A percentile compares a stretch with the other conserved stretches of the same genome.
phyloP scores from a whole-genome alignment of 2,329 filamentous ascomycete species.

The Erysiphe pulchra region DNA sequence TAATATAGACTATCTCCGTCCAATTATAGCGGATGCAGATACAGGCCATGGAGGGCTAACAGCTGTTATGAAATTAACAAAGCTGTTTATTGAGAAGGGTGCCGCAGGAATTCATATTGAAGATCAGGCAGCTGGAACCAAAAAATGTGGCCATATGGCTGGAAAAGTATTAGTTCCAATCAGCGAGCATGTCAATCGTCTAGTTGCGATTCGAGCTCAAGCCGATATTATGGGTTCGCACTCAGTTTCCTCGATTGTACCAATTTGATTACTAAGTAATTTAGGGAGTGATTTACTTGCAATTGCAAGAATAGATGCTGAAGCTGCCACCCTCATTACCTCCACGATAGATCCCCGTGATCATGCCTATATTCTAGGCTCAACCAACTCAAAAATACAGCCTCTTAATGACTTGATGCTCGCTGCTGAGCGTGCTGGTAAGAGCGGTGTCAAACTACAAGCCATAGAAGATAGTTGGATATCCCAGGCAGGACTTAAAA shows the following conservation, averaged over 20 bases:
- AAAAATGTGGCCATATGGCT: constrained; percentile 99
- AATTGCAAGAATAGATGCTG: constrained; percentile 85
- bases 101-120: constrained; percentile 97
- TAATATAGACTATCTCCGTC: constrained; percentile 81
- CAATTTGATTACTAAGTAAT: constrained; percentile 3
- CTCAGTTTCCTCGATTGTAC: no score
- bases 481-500: constrained; percentile 50
- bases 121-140: constrained; percentile 91
- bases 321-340: constrained; percentile 91
- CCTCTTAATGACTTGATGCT: constrained; percentile 81
- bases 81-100: constrained; percentile 89
- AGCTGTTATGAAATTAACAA: constrained; percentile 98
- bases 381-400: constrained; percentile 62
- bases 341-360: constrained; percentile 90
- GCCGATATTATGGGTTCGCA: constrained; percentile 81
- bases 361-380: constrained; percentile 76
- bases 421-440: constrained; percentile 58
- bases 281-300: constrained; percentile 60
- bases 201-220: constrained; percentile 89
- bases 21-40: constrained; percentile 90
- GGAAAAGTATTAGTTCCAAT: constrained; percentile 95
- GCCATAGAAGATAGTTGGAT: constrained; percentile 81
- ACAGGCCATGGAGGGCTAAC: constrained; percentile 92
- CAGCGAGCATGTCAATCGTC: constrained; percentile 89
- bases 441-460: constrained; percentile 58